Evolutionary conservation across 768 basidiomycete genomes (phyloP), one percentile per base, ranked within the genome.

Genomic region (Amanita fuliginea): DNA sequence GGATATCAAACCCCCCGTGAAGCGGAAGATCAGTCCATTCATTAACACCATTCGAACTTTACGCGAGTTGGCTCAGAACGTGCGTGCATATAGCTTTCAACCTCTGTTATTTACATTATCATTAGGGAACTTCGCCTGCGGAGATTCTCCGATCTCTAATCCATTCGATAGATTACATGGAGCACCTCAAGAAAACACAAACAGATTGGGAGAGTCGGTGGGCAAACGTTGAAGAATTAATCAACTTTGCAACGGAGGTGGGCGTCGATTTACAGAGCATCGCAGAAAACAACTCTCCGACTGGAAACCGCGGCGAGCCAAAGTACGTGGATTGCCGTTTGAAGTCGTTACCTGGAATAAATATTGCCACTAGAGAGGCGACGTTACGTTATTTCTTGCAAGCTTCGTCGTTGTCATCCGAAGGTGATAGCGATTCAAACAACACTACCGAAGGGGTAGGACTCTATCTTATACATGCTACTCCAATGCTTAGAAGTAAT

Each of bases 211-310:
- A 85, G 35, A 76, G 74, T 34, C 69, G 87, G 34, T 85, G 84
- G 86, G 86, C 91, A 64, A 95, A 95, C 61, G 80, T 93, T 1
- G 73, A 84, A 56, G 90, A 93, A 64, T 68, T 95, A 55, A 80
- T 88, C 49, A 81, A 73, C n/a, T 87, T 86, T 55, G 83, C 85
- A 6, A 78, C 69, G 49, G 80, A 86, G 51, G 65, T 75, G 24
- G 71, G 73, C 46, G 55, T 60, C 9, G 51, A 51, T 6, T 18
- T 21, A 57, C 63, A 22, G 55, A 21, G 16, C 16, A 10, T 21
- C 9, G 10, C 19, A 4, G 18, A 5, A 10, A 11, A 11, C 10
- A 40, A 40, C 18, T 57, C 39, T 44, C 45, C 30, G 52, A 44
- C 10, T 13, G 35, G 41, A 6, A 19, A 30, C 28, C 49, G 51